Conservation (phyloP, 768 basidiomycete species). For the Lentinus brumalis region DNA sequence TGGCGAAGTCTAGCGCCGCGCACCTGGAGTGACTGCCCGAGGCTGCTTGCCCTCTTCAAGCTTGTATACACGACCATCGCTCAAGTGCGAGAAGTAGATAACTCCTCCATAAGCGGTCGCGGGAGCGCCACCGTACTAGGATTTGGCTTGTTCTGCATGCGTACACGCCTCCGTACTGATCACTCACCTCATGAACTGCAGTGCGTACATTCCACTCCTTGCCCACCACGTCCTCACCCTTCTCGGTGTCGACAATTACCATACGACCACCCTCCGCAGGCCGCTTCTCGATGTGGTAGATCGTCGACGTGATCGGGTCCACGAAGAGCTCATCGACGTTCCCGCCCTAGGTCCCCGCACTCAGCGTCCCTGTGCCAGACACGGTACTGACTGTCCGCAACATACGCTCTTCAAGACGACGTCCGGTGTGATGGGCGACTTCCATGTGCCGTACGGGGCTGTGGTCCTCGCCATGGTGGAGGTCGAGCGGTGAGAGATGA, state of each 20-base stretch:
- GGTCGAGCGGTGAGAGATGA: too few relatives aligned
- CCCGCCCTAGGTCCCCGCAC: too few relatives aligned
- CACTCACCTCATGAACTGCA: constrained; percentile 54
- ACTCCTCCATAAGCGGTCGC: constrained; percentile 52
- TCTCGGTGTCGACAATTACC: constrained; percentile 56
- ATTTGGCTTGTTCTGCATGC: neutral
- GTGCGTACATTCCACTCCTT: constrained; percentile 57
- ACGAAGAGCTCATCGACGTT: too few relatives aligned
- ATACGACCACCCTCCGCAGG: constrained; percentile 57
- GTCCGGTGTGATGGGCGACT: constrained; percentile 56
- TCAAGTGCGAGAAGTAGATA: constrained; percentile 60
- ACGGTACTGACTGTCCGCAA: neutral
- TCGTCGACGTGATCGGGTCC: constrained; percentile 45
- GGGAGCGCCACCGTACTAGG: constrained; percentile 62
- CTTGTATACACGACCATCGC: constrained; percentile 55
- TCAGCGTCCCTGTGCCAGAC: too few relatives aligned
- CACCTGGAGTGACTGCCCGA: constrained; percentile 64
- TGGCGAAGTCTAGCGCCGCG: constrained; percentile 6
- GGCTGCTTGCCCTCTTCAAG: constrained; percentile 38
- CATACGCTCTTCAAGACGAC: constrained; percentile 48
- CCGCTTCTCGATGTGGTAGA: constrained; percentile 63
- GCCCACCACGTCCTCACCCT: constrained; percentile 53
- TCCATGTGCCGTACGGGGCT: constrained; percentile 67
- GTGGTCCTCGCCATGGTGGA: constrained; percentile 15
- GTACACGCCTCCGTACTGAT: neutral